Base-by-base conservation (phyloP, 1,284 basidiomycete species). In the Sanghuangporus weigelae region DNA sequence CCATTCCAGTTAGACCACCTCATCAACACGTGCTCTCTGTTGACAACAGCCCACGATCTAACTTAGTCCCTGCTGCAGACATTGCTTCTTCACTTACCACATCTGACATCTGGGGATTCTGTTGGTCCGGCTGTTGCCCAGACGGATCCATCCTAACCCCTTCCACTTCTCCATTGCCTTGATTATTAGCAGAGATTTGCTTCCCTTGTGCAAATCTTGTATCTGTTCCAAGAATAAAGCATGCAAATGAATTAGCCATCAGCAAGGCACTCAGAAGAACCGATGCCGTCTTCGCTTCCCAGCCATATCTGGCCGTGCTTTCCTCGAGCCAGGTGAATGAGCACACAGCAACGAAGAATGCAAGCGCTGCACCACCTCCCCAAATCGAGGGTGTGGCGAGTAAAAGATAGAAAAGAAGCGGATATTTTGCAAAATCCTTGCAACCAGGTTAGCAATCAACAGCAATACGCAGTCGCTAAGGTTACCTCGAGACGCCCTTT, bases 291-390 rank as follows among this genome's bases (percentile, higher is more conserved):
- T 53, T 63, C 31, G 62, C 48, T 35, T 58, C 62, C 62, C 62
- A 63, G 38, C 62, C 62, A 42, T 57, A 63, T 14, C 58, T 35
- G 14, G 57, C 56, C 23, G 56, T 63, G 21, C 62, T 63, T 23
- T 63, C 62, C 39, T 63, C 62, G n/a, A 63, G 48, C 62, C 62
- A 63, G 1, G 62, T 63, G 40, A 39, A 63, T 7, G 62, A 36
- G 26, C 62, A 59, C 11, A 63, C 54, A n/a, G 62, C 62, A 51
- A 57, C 62, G 48, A 63, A 63, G 50, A 63, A 63, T 7, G 49
- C 48, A 4, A 63, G 36, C 46, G 62, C 62, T 5, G 62, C 55
- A 23, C 38, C 62, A 12, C 62, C 62, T 38, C 62, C 62, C 48
- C 56, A 63, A 3, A 63, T 48, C 3, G 62, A 63, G 0, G 62